Evolutionary conservation across 1,284 basidiomycete genomes (phyloP).

Genomic region (Apiotrichum sp.): DNA sequence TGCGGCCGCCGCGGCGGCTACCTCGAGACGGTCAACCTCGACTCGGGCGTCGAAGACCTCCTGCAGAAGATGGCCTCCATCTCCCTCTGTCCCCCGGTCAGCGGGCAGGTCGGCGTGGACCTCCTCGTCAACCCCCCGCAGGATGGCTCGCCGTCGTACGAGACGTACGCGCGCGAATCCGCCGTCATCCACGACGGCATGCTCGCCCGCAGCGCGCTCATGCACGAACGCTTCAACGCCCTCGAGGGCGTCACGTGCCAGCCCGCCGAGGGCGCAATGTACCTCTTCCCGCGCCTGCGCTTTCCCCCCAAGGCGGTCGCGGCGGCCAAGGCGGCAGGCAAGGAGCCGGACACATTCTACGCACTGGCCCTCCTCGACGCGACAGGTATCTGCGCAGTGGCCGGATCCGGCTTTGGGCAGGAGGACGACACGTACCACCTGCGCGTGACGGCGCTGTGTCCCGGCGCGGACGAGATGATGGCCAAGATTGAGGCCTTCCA

Average conservation of each 20-base stretch:
- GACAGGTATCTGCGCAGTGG: conserved; percentile 83
- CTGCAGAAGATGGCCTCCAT: conserved; percentile 89
- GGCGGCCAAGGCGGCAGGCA: conserved; percentile 61
- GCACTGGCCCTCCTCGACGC: conserved; percentile 65
- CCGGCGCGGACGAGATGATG: conserved; percentile 74
- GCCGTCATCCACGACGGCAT: conserved; percentile 65
- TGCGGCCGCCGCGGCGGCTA: conserved; percentile 89
- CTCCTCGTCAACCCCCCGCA: conserved; percentile 75
- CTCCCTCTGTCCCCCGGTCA: conserved; percentile 71
- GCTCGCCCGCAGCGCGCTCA: conserved; percentile 59
- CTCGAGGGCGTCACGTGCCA: conserved; percentile 77
- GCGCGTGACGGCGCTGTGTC: conserved; percentile 72
- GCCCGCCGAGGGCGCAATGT: conserved; percentile 70
- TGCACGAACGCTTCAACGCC: conserved; percentile 64
- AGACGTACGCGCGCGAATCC: conserved; percentile 69
- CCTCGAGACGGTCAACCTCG: conserved; percentile 77
- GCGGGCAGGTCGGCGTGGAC: conserved; percentile 75
- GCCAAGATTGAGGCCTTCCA: conserved; percentile 74
- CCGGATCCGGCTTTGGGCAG: conserved; percentile 83
- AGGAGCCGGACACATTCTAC: conserved; percentile 77
- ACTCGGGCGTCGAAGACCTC: conserved; percentile 62
- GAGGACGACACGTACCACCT: conserved; percentile 77
- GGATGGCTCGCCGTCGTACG: conserved; percentile 63
- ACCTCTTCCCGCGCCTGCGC: conserved; percentile 67
- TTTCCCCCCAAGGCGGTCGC: conserved; percentile 63